Conservation (phyloP, 169 alveolate genomes). For the Plasmodium ovale region DNA sequence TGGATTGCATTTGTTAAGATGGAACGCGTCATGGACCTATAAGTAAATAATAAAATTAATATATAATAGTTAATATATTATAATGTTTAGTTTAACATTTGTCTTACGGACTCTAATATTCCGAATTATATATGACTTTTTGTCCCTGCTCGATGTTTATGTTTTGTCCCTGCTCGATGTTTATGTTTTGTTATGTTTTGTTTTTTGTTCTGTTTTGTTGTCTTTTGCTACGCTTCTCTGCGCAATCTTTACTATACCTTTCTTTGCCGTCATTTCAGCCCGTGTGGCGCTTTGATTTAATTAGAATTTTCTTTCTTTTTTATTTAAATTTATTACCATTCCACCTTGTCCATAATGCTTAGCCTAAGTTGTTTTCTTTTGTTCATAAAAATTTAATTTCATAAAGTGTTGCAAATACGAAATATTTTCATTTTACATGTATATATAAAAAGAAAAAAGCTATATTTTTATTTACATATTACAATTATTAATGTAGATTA, state of each 20-base stretch:
- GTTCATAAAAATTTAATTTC: too few species aligned
- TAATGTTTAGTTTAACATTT: not conserved
- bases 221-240: too few species aligned
- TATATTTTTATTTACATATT: constrained; percentile 24
- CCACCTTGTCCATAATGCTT: too few species aligned
- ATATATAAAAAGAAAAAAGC: not conserved
- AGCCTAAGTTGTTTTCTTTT: too few species aligned
- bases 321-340: too few species aligned
- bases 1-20: constrained; percentile 30
- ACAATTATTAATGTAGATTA: constrained; percentile 62
- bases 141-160: not conserved
- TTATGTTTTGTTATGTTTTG: too few species aligned
- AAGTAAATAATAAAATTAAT: constrained; percentile 64
- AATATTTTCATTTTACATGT: not conserved
- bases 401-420: too few species aligned
- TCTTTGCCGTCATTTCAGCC: too few species aligned
- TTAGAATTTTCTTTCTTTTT: too few species aligned
- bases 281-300: too few species aligned
- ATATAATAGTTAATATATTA: constrained; percentile 1
- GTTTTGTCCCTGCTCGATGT: not conserved
- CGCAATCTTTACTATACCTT: too few species aligned
- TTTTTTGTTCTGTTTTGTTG: too few species aligned
- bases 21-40: constrained; percentile 76
- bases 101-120: not conserved
- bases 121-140: not conserved